phyloP scores from a whole-genome alignment of 345 rosid species.

The Sonneratia alba region DNA sequence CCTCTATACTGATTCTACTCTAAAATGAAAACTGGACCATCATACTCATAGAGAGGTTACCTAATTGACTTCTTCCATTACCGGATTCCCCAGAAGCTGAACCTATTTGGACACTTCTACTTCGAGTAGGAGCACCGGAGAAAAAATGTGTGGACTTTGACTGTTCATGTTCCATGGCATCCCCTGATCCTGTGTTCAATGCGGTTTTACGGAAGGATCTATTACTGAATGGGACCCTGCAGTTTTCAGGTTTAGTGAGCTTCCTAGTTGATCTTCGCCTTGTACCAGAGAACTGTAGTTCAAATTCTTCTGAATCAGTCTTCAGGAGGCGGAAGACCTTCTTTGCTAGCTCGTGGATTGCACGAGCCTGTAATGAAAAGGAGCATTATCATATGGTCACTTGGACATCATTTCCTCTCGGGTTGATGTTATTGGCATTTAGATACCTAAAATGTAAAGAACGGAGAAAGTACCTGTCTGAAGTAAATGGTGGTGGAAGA shows the following conservation, averaged over 20 bases:
- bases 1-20: not conserved
- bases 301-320: slow-evolving; percentile 39
- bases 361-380: slow-evolving; percentile 40
- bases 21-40: not conserved
- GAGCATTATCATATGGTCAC: not conserved
- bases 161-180: not conserved
- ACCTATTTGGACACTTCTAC: not conserved
- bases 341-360: slow-evolving; percentile 44
- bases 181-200: not conserved
- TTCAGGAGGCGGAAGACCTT: slow-evolving; percentile 42
- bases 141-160: not conserved
- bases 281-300: slow-evolving; percentile 29
- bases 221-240: not conserved
- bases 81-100: not conserved
- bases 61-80: not conserved
- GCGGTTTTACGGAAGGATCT: not conserved
- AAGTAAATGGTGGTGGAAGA: slow-evolving; percentile 39
- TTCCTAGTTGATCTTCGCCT: slow-evolving; percentile 18
- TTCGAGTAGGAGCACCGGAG: not conserved
- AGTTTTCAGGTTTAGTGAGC: not conserved
- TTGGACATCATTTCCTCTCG: not conserved
- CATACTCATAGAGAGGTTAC: not conserved
- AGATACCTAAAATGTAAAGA: not conserved
- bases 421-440: not conserved
- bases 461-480: slow-evolving; percentile 37